Evolutionary conservation across 192 early-diverging fungal species (phyloP).

Genomic region (Backusella tarrabulga): DNA sequence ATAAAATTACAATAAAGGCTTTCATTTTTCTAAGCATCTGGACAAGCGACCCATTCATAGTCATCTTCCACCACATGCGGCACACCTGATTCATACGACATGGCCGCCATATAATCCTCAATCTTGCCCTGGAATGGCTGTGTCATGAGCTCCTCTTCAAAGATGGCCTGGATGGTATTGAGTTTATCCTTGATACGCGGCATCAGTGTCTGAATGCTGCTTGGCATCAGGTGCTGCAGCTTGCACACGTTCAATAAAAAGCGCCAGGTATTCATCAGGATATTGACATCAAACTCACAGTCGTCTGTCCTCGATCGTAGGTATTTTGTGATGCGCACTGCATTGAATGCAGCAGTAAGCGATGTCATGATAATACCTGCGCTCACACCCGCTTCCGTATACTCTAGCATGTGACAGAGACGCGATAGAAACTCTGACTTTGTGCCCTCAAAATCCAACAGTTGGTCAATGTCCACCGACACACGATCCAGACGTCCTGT

Average conservation of each 20-base stretch:
- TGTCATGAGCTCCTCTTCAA: neutral
- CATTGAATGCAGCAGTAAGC: neutral
- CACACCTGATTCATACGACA: neutral
- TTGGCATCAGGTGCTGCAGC: neutral
- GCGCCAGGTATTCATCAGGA: neutral
- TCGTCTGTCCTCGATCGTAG: neutral
- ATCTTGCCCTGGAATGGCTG: slow-evolving; percentile 3
- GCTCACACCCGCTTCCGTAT: neutral
- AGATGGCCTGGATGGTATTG: neutral
- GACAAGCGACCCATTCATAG: slow-evolving; percentile 5
- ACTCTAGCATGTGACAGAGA: neutral
- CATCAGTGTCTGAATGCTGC: neutral
- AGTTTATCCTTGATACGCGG: neutral
- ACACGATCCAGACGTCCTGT: neutral
- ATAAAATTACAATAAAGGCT: neutral
- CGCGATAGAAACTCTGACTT: neutral
- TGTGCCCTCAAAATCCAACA: neutral
- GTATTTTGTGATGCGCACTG: slow-evolving; percentile 6
- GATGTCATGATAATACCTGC: neutral
- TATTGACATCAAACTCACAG: slow-evolving; percentile 9
- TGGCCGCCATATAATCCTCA: neutral
- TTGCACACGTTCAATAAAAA: neutral
- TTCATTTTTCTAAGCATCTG: neutral
- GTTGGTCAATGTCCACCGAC: neutral
- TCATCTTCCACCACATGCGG: neutral